These are phyloP conservation scores for Myxozyma mucilagina DNA, from an alignment of 805 yeast genomes.

Conservation along the genomic window DNA sequence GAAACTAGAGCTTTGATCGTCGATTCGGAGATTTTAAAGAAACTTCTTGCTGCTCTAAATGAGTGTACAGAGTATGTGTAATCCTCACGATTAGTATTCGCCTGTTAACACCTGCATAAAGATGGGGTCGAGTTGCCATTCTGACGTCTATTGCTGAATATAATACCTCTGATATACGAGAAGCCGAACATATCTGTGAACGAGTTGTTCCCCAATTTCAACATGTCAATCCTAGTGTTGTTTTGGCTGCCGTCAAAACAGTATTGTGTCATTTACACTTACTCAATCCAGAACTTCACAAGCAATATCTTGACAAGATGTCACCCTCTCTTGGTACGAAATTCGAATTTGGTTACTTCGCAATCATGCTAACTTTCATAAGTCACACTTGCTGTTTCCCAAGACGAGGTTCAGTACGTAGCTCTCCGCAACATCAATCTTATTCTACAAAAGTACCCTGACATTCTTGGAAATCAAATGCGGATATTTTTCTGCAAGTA, in stretches of 20 bases:
- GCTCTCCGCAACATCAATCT: slow-evolving; percentile 88
- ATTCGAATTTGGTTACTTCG: neutral
- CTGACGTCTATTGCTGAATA: slow-evolving; percentile 78
- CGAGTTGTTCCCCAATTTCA: slow-evolving; percentile 92
- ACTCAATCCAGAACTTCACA: slow-evolving; percentile 38
- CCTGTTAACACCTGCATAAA: neutral
- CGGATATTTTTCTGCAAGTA: slow-evolving; percentile 88
- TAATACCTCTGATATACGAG: slow-evolving; percentile 54
- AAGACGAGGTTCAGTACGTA: slow-evolving; percentile 94
- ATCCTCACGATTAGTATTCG: neutral
- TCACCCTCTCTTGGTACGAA: slow-evolving; percentile 34
- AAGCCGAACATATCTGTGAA: slow-evolving; percentile 83
- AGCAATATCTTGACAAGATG: slow-evolving; percentile 36
- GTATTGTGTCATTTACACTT: slow-evolving; percentile 66
- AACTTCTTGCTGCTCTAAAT: slow-evolving; percentile 78
- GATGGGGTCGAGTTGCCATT: slow-evolving; percentile 93
- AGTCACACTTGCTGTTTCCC: slow-evolving; percentile 80
- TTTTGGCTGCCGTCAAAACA: slow-evolving; percentile 78
- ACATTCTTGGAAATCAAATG: slow-evolving; percentile 70
- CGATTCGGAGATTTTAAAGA: slow-evolving; percentile 46
- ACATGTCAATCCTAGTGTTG: slow-evolving; percentile 96
- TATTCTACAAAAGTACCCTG: slow-evolving; percentile 84
- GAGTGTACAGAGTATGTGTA: slow-evolving; percentile 80
- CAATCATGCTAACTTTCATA: neutral
- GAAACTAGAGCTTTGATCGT: slow-evolving; percentile 50